Evolutionary conservation across 371 early-diverging fungal genomes (phyloP).

Genomic region (Ordospora colligata): DNA sequence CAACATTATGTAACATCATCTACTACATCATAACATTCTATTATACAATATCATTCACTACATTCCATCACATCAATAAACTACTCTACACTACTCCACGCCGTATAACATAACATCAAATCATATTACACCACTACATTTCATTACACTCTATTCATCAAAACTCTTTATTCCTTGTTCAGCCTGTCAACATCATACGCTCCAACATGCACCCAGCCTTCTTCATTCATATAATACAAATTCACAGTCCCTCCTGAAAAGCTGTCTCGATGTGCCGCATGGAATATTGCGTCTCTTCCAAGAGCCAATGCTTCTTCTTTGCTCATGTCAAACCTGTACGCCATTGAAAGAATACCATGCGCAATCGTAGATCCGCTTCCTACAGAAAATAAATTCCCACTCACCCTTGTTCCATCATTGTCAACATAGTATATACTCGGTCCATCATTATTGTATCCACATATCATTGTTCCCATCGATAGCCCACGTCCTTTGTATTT

Average conservation of each 20-base stretch:
- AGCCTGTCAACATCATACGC: slow-evolving; percentile 57
- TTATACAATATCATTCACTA: too few species aligned
- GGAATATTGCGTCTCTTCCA: slow-evolving; percentile 85
- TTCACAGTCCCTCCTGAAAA: slow-evolving; percentile 90
- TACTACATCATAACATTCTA: too few species aligned
- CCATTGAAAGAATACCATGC: slow-evolving; percentile 81
- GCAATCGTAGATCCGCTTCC: slow-evolving; percentile 94
- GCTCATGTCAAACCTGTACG: slow-evolving; percentile 75
- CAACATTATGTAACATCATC: too few species aligned
- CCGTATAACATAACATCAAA: too few species aligned
- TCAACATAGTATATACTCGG: slow-evolving; percentile 94
- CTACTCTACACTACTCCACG: too few species aligned
- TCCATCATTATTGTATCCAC: slow-evolving; percentile 95
- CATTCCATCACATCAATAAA: too few species aligned
- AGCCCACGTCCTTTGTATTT: slow-evolving; percentile 94
- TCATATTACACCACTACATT: too few species aligned
- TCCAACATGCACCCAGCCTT: slow-evolving; percentile 60
- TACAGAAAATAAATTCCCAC: slow-evolving; percentile 80
- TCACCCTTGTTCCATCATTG: slow-evolving; percentile 79
- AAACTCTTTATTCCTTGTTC: slow-evolving; percentile 40
- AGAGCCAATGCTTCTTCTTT: slow-evolving; percentile 85
- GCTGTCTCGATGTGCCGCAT: slow-evolving; percentile 95
- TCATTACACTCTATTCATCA: neutral
- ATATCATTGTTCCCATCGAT: slow-evolving; percentile 98
- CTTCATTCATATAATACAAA: slow-evolving; percentile 60